Evolutionary conservation across 2,329 filamentous ascomycete genomes (phyloP).

Genomic region (Aspergillus aculeatinus): DNA sequence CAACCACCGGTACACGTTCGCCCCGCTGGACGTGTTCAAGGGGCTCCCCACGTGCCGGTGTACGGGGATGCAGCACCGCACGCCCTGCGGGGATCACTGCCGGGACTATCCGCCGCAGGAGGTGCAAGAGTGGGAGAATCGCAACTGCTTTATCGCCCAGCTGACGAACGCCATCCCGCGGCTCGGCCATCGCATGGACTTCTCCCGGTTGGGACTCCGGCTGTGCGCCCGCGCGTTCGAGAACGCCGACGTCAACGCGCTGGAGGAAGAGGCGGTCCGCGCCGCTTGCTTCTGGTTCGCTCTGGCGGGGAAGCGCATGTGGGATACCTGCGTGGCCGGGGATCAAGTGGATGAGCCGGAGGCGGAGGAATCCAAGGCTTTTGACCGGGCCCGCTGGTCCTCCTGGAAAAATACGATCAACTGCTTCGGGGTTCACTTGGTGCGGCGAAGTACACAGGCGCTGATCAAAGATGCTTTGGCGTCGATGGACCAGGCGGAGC

Average conservation of each 20-base stretch:
- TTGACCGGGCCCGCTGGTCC: no score
- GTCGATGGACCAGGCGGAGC: no score
- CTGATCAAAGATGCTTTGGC: no score
- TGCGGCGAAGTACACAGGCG: no score
- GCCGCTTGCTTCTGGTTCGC: not conserved
- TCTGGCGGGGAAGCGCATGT: not conserved
- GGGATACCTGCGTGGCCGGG: not conserved
- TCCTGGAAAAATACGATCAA: no score
- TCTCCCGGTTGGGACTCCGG: not conserved
- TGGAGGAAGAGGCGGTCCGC: not conserved
- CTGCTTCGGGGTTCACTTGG: no score
- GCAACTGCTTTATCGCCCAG: not conserved
- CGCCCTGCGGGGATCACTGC: not conserved
- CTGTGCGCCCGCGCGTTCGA: not conserved
- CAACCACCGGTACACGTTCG: not conserved
- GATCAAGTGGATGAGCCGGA: no score
- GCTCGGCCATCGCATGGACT: not conserved
- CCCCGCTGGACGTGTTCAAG: not conserved
- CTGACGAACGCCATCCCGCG: not conserved
- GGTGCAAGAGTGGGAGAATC: not conserved
- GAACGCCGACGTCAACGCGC: not conserved
- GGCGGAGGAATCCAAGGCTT: no score
- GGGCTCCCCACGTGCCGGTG: no score
- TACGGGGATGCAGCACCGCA: no score
- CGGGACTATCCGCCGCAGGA: not conserved